These are phyloP conservation scores for Bidens hawaiensis DNA, from an alignment of 140 eudicot species.

Conservation along the genomic window DNA sequence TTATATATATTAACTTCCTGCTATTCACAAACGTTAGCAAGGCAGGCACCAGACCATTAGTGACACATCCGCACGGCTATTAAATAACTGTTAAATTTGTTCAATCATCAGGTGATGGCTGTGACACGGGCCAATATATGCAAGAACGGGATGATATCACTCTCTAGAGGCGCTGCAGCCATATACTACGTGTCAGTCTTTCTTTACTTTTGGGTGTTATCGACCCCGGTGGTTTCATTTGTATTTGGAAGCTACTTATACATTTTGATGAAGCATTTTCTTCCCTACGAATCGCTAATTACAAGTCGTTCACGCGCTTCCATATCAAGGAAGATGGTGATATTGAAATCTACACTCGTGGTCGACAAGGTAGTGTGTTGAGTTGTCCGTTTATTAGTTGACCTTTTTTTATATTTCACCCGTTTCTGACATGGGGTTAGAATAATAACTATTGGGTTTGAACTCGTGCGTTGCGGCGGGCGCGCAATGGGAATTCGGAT, in stretches of 20 bases:
- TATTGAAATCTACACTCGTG: constrained; percentile 91
- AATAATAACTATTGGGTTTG: no score
- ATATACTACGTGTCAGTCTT: constrained; percentile 89
- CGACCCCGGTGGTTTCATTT: constrained; percentile 92
- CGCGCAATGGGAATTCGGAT: no score
- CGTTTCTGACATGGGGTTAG: no score
- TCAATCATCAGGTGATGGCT: constrained; percentile 74
- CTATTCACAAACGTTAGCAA: no score
- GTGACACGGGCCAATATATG: constrained; percentile 82
- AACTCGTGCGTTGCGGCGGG: no score
- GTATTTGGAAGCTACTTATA: constrained; percentile 95
- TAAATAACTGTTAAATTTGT: neutral
- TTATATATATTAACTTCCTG: no score
- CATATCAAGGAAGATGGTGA: constrained; percentile 75
- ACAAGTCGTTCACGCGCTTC: constrained; percentile 92
- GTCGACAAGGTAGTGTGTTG: constrained; percentile 65
- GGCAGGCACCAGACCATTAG: neutral
- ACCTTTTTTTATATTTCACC: no score
- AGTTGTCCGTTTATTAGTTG: no score
- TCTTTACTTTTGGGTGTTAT: constrained; percentile 93
- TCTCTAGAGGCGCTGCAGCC: constrained; percentile 79
- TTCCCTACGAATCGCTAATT: constrained; percentile 88
- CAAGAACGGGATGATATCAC: constrained; percentile 74
- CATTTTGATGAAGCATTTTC: constrained; percentile 97
- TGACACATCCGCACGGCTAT: neutral